Evolutionary conservation across 495 filamentous ascomycete species (phyloP).

Genomic region (Hypoxylon lienhwacheense): DNA sequence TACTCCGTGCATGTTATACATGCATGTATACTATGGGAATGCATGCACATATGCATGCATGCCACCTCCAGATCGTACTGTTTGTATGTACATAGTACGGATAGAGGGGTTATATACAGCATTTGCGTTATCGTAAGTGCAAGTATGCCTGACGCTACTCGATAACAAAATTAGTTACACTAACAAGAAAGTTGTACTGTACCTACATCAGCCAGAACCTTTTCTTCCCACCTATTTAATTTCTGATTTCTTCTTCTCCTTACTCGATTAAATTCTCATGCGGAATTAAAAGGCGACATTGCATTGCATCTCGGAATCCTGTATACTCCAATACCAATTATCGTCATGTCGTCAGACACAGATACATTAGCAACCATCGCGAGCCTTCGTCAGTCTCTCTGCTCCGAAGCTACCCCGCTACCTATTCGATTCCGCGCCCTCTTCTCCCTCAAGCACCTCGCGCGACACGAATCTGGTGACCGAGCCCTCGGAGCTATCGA

Average conservation of each 20-base stretch:
- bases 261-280: not conserved
- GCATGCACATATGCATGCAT: too few relatives aligned
- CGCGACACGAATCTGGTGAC: conserved; percentile 64
- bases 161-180: conserved; percentile 12
- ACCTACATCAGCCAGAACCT: conserved; percentile 19
- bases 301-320: not conserved
- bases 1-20: not conserved
- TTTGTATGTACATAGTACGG: not conserved
- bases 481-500: conserved; percentile 76
- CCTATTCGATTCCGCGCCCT: conserved; percentile 92
- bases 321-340: not conserved
- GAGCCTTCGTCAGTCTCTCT: conserved; percentile 73
- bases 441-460: conserved; percentile 95
- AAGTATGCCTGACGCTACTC: not conserved
- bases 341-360: conserved; percentile 29
- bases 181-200: too few relatives aligned
- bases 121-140: conserved; percentile 27
- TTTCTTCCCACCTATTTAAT: not conserved
- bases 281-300: not conserved
- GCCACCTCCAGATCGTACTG: not conserved
- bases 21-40: too few relatives aligned
- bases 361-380: conserved; percentile 48
- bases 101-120: conserved; percentile 31
- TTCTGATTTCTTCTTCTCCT: not conserved
- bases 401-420: conserved; percentile 76